Base-by-base conservation (phyloP, 495 filamentous ascomycete species). In the Podospora anserina region DNA sequence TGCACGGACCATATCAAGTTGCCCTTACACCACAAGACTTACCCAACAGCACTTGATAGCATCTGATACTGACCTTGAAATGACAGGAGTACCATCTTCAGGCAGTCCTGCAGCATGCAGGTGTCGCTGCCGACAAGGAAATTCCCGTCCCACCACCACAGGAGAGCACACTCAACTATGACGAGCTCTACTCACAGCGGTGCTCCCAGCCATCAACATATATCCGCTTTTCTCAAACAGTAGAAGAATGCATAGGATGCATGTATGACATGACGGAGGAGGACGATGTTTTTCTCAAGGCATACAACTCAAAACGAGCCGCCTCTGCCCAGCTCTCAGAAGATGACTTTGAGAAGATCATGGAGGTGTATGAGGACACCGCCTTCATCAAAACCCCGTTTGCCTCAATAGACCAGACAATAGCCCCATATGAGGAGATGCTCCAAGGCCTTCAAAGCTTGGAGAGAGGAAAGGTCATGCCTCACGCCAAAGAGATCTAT, bases 1-100 rank as follows among this genome's bases (percentile, higher is more conserved):
- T 88, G 84, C 85, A 76, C 61, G 27, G 57, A 9, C 61, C 66
- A 65, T 65, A 65, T 68, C 64, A 32, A n/a, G 64, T 53, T 56
- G 23, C 56, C 54, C 55, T 44, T 64, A 61, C 67, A 28, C 61
- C 74, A 72, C 61, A 63, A 55, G 72, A 79, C 67, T 63, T 73
- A 63, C 69, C 62, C 59, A 65, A 76, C 77, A 77, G 75, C 69
- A 73, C 19, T 65, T 67, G 1, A 1, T 58, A 18, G 13, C 3
- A 0, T 30, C 30, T 64, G 72, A 75, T 74, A 69, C 69, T 82
- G 68, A 81, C 76, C 39, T 49, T 65, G 63, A 32, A 26, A 23
- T 27, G 23, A 75, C 82, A 99, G 96, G 95, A 99, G 90, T 92
- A 95, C 83, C 95, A 99, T 90, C 86, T 99, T 69, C 95, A 99